phyloP scores from a whole-genome alignment of 805 yeast genomes.

The Hanseniaspora guilliermondii region DNA sequence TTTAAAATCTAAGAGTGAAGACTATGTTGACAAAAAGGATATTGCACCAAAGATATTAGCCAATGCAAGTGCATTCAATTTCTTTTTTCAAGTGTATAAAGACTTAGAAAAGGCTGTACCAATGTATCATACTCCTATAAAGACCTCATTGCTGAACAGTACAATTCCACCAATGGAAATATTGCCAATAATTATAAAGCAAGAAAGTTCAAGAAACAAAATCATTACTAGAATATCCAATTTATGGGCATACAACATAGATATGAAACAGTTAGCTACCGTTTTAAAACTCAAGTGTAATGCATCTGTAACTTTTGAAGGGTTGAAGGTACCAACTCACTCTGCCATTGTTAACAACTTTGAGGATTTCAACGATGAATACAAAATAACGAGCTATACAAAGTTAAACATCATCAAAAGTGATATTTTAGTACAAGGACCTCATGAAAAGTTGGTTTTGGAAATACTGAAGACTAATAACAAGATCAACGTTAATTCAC shows the following conservation, averaged over 20 bases:
- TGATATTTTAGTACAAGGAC: slow-evolving; percentile 84
- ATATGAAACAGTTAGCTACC: slow-evolving; percentile 51
- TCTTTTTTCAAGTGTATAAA: slow-evolving; percentile 36
- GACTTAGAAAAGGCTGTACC: slow-evolving; percentile 16
- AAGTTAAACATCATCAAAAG: slow-evolving; percentile 27
- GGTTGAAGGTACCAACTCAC: slow-evolving; percentile 27
- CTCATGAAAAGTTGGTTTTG: slow-evolving; percentile 55
- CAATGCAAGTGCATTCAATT: slow-evolving; percentile 34
- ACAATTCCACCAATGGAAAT: slow-evolving; percentile 53
- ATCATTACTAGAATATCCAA: slow-evolving; percentile 60
- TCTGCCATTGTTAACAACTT: slow-evolving; percentile 2
- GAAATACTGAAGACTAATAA: slow-evolving; percentile 41
- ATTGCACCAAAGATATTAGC: slow-evolving; percentile 33
- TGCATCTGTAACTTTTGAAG: slow-evolving; percentile 70
- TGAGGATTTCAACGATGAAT: slow-evolving; percentile 20
- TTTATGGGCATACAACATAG: slow-evolving; percentile 54
- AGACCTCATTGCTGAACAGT: slow-evolving; percentile 45
- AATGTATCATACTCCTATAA: slow-evolving; percentile 29
- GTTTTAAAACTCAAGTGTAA: slow-evolving; percentile 71
- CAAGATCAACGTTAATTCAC: slow-evolving; percentile 54
- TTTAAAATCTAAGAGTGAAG: slow-evolving; percentile 20
- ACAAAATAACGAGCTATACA: not conserved
- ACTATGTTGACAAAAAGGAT: slow-evolving; percentile 28
- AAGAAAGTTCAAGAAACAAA: slow-evolving; percentile 46
- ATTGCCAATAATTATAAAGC: slow-evolving; percentile 51